A percentile compares a stretch with the other conserved stretches of the same genome.
phyloP scores from a whole-genome alignment of 164 flowering plant species.

The Vitis labrusca region DNA sequence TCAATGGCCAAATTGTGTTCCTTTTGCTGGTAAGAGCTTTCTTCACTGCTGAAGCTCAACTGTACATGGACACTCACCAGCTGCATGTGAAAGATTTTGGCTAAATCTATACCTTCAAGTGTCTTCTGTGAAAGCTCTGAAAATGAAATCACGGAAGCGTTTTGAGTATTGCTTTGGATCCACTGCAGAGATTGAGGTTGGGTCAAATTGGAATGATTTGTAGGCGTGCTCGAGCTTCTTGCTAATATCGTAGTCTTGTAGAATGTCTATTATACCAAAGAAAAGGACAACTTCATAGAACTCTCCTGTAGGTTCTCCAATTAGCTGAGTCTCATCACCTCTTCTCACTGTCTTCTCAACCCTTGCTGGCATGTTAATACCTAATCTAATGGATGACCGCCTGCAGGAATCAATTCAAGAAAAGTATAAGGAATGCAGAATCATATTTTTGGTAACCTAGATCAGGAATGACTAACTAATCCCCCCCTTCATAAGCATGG shows the following conservation, averaged over 20 bases:
- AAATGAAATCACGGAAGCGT: conserved; percentile 47
- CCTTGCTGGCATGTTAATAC: conserved; percentile 74
- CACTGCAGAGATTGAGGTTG: conserved; percentile 50
- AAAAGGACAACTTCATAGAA: conserved; percentile 32
- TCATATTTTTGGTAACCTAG: no score
- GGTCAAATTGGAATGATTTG: conserved; percentile 45
- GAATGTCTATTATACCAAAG: conserved; percentile 50
- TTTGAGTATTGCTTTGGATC: conserved; percentile 49
- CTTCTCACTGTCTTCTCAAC: conserved; percentile 63
- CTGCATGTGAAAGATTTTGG: conserved; percentile 4
- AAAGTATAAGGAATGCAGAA: no score
- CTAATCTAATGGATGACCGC: conserved; percentile 55
- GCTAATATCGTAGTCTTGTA: conserved; percentile 52
- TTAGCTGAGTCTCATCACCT: conserved; percentile 30
- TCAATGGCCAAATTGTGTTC: not conserved
- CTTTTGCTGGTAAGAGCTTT: not conserved
- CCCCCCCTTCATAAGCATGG: no score
- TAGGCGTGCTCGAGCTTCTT: conserved; percentile 58
- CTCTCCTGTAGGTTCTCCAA: conserved; percentile 46
- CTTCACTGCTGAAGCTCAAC: not conserved
- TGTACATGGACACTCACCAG: conserved; percentile 10
- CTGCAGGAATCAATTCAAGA: conserved; percentile 27
- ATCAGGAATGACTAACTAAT: no score
- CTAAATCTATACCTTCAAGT: conserved; percentile 13
- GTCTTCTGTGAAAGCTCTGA: conserved; percentile 41